These are phyloP conservation scores for Kodamaea lidongshanica DNA, from an alignment of 805 yeast species.

Conservation along the genomic window DNA sequence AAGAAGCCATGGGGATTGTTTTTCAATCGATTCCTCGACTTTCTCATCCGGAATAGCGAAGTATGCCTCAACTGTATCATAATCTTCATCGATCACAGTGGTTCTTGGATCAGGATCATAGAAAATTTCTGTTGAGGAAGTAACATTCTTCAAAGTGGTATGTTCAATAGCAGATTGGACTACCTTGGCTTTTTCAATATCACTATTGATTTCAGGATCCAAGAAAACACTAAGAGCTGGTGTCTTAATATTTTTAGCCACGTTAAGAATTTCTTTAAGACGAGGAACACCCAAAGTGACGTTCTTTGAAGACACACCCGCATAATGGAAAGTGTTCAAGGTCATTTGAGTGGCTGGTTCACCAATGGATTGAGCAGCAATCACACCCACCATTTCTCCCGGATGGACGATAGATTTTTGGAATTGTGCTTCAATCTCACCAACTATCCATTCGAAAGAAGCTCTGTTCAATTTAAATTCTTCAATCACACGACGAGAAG, in stretches of 20 bases:
- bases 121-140: conserved; percentile 94
- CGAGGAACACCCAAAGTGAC: conserved; percentile 97
- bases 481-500: conserved; percentile 84
- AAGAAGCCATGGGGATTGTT: conserved; percentile 96
- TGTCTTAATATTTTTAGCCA: conserved; percentile 97
- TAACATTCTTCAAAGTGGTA: conserved; percentile 88
- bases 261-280: conserved; percentile 94
- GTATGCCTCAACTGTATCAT: conserved; percentile 94
- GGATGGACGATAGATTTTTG: conserved; percentile 89
- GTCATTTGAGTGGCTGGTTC: conserved; percentile 99
- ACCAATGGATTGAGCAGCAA: conserved; percentile 97
- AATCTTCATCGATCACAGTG: conserved; percentile 95
- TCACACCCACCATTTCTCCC: conserved; percentile 97
- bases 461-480: conserved; percentile 78
- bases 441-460: conserved; percentile 94
- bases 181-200: conserved; percentile 89
- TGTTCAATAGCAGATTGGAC: conserved; percentile 97
- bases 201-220: conserved; percentile 70
- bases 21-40: conserved; percentile 87
- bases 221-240: conserved; percentile 97
- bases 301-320: conserved; percentile 95
- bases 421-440: conserved; percentile 91
- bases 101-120: conserved; percentile 97
- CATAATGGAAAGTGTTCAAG: conserved; percentile 93
- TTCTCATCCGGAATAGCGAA: conserved; percentile 97